phyloP scores from a whole-genome alignment of 371 early-diverging fungal species.

The Mortierella sp. region DNA sequence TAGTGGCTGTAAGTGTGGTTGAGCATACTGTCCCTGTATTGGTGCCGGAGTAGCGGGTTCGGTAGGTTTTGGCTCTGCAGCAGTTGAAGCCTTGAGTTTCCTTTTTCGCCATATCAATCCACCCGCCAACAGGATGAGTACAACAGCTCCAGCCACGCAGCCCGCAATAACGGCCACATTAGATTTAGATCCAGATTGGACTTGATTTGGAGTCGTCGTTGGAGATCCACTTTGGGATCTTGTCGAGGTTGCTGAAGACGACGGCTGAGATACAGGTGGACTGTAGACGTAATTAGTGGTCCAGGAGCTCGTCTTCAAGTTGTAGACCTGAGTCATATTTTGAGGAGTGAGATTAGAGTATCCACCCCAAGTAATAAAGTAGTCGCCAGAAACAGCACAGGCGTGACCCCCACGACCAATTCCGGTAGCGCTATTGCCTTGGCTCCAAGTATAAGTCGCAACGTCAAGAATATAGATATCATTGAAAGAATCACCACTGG shows the following conservation, averaged over 20 bases:
- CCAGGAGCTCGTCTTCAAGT: neutral
- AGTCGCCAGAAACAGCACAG: conserved; percentile 28
- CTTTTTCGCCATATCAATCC: neutral
- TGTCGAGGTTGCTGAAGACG: neutral
- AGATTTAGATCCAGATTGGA: neutral
- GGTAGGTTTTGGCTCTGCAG: too few relatives aligned
- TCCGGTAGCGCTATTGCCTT: conserved; percentile 6
- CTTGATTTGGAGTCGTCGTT: too few relatives aligned
- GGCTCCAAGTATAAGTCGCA: conserved; percentile 24
- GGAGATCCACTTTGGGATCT: neutral
- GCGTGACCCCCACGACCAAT: conserved; percentile 1
- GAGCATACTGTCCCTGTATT: too few relatives aligned
- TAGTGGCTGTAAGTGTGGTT: too few relatives aligned
- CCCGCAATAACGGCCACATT: neutral
- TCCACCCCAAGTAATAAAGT: conserved; percentile 37
- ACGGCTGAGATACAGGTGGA: neutral
- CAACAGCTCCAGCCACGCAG: neutral
- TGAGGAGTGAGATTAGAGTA: neutral
- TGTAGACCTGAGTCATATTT: neutral
- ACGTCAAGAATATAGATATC: conserved; percentile 26
- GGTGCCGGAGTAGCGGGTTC: too few relatives aligned
- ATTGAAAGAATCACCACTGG: neutral
- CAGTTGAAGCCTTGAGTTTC: neutral
- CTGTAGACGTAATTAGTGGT: neutral
- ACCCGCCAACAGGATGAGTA: neutral